Base-by-base conservation (phyloP, 495 filamentous ascomycete species). In the Penicillium waksmanii region DNA sequence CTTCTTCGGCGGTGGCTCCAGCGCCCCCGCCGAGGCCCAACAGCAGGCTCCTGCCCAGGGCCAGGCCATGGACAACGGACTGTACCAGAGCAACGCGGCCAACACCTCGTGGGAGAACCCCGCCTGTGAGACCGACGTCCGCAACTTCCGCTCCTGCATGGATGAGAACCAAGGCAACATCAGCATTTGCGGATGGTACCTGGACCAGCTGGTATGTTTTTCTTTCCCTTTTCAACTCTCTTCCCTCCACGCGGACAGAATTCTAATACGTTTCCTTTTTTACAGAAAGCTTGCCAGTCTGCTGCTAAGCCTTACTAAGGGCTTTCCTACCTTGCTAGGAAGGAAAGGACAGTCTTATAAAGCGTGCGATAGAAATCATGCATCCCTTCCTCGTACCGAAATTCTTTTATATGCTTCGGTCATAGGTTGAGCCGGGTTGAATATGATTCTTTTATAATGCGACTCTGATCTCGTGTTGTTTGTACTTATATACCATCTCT, bases 101-200 rank as follows among this genome's bases (percentile, higher is more conserved):
- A 70, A 76, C 62, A 68, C 66, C 57, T 66, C 74, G 49, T 79
- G 73, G 72, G 76, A 81, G 65, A 63, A 69, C 62, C 76, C 72
- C 13, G 80, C 88, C 78, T 98, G 95, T 77, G 84, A 86, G 55
- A 83, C 79, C 13, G 93, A 96, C 65, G 88, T 92, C 27, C 87
- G 85, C 74, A 83, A 82, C 76, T 97, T 98, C 85, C 92, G 92
- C 61, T 87, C 88, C 77, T 98, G 95, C 84, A 86, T 98, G 85
- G 92, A 97, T 70, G 88, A 98, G 66, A 89, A 98, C 74, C 75
- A 85, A 67, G 96, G 96, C 56, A 89, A 95, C 74, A 87, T 98
- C 88, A 87, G 89, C 73, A 96, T 96, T 67, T 98, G 95, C 79
- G 87, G 88, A 61, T 98, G 95, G 95, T 98, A 98, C 73, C 76